A percentile compares a stretch with the other conserved stretches of the same genome.
phyloP scores from a whole-genome alignment of 169 alveolate genomes.

The Plasmodium falciparum region DNA sequence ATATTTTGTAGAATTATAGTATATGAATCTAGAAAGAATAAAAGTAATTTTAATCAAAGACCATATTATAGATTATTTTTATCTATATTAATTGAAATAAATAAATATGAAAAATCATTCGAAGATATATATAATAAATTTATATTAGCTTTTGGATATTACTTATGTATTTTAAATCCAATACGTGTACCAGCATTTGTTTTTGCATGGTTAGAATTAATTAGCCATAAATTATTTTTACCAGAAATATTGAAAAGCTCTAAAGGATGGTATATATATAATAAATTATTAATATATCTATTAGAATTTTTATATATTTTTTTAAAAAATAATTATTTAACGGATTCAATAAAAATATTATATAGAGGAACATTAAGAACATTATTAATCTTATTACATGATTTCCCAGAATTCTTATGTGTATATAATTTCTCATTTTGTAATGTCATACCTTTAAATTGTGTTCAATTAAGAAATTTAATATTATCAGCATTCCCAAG shows the following conservation, averaged over 20 bases:
- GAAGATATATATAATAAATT: conserved; percentile 81
- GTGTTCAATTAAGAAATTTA: conserved; percentile 92
- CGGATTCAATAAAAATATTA: conserved; percentile 46
- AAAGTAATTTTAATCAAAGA: conserved; percentile 79
- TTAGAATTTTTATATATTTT: conserved; percentile 77
- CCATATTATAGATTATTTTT: conserved; percentile 84
- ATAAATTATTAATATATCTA: conserved; percentile 80
- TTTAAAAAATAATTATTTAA: conserved; percentile 77
- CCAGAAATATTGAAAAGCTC: conserved; percentile 88
- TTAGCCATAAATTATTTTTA: conserved; percentile 93
- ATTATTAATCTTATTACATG: conserved; percentile 92
- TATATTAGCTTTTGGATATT: conserved; percentile 83
- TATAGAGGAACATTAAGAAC: conserved; percentile 86
- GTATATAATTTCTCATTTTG: conserved; percentile 93
- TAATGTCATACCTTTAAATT: conserved; percentile 90
- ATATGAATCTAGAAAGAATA: conserved; percentile 77
- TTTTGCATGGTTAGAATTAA: conserved; percentile 96
- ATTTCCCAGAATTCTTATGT: conserved; percentile 96
- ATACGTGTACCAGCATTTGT: conserved; percentile 96
- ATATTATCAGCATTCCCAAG: conserved; percentile 94
- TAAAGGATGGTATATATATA: conserved; percentile 85
- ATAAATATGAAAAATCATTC: conserved; percentile 80
- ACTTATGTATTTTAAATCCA: conserved; percentile 89
- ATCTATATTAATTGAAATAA: conserved; percentile 82
- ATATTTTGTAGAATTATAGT: conserved; percentile 85